Evolutionary conservation across 805 yeast genomes (phyloP), one percentile per base, ranked within the genome.

Genomic region (Kluyveromyces wickerhamii): DNA sequence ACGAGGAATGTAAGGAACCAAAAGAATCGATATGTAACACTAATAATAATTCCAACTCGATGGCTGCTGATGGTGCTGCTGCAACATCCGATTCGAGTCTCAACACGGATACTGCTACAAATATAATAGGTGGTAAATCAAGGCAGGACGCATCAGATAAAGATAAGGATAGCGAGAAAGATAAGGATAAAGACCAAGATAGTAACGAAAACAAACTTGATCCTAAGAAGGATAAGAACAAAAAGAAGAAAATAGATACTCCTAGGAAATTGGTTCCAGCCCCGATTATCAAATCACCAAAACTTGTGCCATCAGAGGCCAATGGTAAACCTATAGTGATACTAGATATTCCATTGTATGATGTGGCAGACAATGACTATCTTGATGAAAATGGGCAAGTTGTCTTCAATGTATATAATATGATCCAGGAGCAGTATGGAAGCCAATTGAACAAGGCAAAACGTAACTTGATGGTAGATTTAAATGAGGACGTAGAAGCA

Each of bases 331-430:
- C 54, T 2, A 39, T 49, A 2, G 36, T 54, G 17, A 41, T 56
- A 5, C 24, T 57, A 11, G 54, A 57, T 35, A 48, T 57, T 14
- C 62, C 62, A 9, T 32, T 57, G 16, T 49, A 46, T 29, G 35
- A 48, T n/a, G 34, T 52, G 4, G 39, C 46, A 4, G 32, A 37
- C 15, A 52, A 49, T 27, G 54, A 54, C 7, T 57, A 56, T 38
- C 28, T 57, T 24, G 59, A 57, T 37, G 62, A 57, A 42, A 56
- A 57, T 38, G 61, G 61, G 9, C 56, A 57, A 24, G 57, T 57
- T 2, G 48, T 47, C 7, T 51, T 57, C 34, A 55, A 57, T 36
- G 41, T 52, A 11, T 46, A 44, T 32, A 54, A 49, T 27, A 34
- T 42, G 26, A 43, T 46, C 20, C 46, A 41, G n/a, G 47, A 46